Percentiles rank a stretch among this genome's conserved stretches.
Conservation (phyloP, 2,329 filamentous ascomycete species). For the Botryosphaeria agaves region DNA sequence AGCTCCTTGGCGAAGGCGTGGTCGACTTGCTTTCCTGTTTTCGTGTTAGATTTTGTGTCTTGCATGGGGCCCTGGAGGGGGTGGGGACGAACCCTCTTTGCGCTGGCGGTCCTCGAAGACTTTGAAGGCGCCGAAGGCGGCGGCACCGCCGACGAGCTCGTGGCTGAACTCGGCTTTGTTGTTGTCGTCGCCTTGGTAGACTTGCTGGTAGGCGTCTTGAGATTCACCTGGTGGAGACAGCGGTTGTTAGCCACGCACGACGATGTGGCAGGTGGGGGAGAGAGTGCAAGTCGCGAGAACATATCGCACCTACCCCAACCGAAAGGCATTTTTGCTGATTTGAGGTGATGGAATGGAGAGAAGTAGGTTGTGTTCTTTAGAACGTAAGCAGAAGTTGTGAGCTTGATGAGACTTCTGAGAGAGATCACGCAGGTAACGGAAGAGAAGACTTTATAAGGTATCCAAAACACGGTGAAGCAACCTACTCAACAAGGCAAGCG, state of each 20-base stretch:
- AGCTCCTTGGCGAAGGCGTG: constrained; percentile 67
- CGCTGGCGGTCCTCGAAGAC: constrained; percentile 61
- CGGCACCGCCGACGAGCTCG: constrained; percentile 58
- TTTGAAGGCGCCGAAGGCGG: constrained; percentile 67
- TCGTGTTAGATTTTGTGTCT: not conserved
- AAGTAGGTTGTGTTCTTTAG: not conserved
- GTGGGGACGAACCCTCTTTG: constrained; percentile 36
- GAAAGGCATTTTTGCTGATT: constrained; percentile 23
- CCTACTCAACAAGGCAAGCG: too few species aligned
- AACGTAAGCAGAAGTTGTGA: not conserved
- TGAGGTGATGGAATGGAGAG: constrained; percentile 2
- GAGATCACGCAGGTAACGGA: too few species aligned
- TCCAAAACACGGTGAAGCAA: too few species aligned
- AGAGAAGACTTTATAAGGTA: too few species aligned
- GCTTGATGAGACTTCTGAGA: not conserved
- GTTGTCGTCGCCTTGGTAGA: constrained; percentile 29
- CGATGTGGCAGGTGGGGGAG: too few species aligned
- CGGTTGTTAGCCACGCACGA: not conserved
- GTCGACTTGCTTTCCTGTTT: constrained; percentile 48
- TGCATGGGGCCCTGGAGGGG: not conserved
- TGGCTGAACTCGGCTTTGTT: constrained; percentile 51
- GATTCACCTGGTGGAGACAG: constrained; percentile 25
- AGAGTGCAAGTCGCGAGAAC: not conserved
- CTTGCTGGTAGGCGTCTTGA: constrained; percentile 35
- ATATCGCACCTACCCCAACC: constrained; percentile 21